phyloP scores from a whole-genome alignment of 1,284 basidiomycete genomes.

The Jaminaea rosea region DNA sequence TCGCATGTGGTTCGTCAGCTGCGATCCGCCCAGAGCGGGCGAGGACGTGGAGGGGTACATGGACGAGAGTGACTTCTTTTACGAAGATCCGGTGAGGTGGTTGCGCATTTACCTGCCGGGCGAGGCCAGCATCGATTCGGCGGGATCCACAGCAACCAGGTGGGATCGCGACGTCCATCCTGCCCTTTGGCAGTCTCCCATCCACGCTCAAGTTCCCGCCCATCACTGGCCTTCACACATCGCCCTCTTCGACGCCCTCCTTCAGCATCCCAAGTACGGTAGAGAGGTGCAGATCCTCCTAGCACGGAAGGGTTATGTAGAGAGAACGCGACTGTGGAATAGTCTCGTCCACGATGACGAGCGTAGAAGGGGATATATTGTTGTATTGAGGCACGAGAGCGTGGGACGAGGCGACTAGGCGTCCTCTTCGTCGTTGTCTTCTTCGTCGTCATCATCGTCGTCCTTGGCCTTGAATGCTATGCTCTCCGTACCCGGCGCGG shows the following conservation, averaged over 20 bases:
- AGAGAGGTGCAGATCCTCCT: conserved; percentile 53
- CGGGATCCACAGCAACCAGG: conserved; percentile 56
- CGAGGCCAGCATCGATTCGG: conserved; percentile 59
- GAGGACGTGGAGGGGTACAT: conserved; percentile 52
- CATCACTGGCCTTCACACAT: conserved; percentile 67
- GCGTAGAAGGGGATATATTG: conserved; percentile 64
- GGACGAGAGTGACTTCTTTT: conserved; percentile 80
- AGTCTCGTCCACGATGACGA: conserved; percentile 69
- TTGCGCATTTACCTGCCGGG: conserved; percentile 60
- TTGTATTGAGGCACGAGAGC: conserved; percentile 54
- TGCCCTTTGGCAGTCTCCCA: background rate
- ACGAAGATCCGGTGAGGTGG: conserved; percentile 62
- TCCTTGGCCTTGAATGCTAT: background rate
- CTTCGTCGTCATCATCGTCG: background rate
- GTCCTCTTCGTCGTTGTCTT: background rate
- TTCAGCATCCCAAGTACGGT: conserved; percentile 47
- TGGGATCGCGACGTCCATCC: background rate
- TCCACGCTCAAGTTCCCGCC: background rate
- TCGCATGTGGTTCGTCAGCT: conserved; percentile 70
- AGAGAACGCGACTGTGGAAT: conserved; percentile 61
- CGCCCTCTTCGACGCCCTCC: conserved; percentile 66
- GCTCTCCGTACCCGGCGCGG: background rate
- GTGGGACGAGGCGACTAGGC: background rate
- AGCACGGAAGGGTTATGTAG: conserved; percentile 57
- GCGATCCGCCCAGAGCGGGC: conserved; percentile 61